Base-by-base conservation (phyloP, 805 yeast species). In the Wickerhamomyces canadensis region DNA sequence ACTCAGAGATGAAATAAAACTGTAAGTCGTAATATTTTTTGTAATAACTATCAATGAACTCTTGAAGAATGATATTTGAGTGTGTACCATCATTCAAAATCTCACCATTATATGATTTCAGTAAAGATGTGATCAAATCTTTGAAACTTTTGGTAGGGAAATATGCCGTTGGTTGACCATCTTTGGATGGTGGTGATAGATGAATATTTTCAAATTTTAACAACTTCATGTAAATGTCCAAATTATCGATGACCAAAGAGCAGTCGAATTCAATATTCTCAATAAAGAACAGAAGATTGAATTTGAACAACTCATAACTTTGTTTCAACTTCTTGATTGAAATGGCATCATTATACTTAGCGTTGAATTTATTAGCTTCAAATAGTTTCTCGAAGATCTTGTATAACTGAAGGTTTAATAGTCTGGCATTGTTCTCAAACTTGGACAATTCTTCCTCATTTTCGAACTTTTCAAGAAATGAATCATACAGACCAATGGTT, bases 11-110 rank as follows among this genome's bases (percentile, higher is more conserved):
- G 47, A 85, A 80, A 52, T 80, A 84, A 54, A 67, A 86, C 48
- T 88, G 85, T 40, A 91, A 60, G 56, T 91, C 98, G 67, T 84
- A 84, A 57, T 72, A 75, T 47, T 68, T 68, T 22, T 52, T 51
- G 51, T 80, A 80, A 42, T 73, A 78, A 19, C 63, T 64, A 17
- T 70, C 76, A 21, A 67, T 50, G 51, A 84, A 84, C 53, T 82
- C 86, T 34, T 67, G 55, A 13, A 76, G 41, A 11, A 72, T 55
- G 35, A 73, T 67, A 51, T 68, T 71, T 13, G 70, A 69, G 24
- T 68, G 61, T 0, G 76, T 59, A 10, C 72, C 74, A 51, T 78
- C 80, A 4, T 57, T 51, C 19, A 68, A 58, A 6, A 65, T 49
- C 4, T 62, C 62, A 6, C 72, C 68, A 31, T 65, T 55, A 8